Percentiles rank a stretch among this genome's conserved stretches.
These are phyloP conservation scores for Sphaerobolus stellatus DNA, from an alignment of 1,284 basidiomycete genomes.

Conservation along the genomic window DNA sequence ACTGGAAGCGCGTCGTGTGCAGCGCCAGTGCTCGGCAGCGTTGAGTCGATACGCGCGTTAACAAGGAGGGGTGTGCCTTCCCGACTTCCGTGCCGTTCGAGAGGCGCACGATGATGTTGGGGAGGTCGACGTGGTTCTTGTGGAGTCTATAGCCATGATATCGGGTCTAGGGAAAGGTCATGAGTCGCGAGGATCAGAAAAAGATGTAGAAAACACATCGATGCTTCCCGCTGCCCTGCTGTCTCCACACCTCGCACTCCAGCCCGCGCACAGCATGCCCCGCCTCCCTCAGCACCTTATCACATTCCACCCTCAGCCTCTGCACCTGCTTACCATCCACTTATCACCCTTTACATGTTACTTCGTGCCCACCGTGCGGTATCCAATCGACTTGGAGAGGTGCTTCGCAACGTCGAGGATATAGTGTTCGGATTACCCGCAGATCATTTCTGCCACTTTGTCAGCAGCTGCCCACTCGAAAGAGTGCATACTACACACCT, in stretches of 20 bases:
- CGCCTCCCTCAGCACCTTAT: slow-evolving; percentile 44
- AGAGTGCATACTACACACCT: too few relatives aligned
- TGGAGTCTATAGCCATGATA: slow-evolving; percentile 84
- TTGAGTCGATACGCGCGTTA: slow-evolving; percentile 89
- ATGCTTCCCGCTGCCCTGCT: slow-evolving; percentile 83
- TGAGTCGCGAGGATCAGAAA: too few relatives aligned
- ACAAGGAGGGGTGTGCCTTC: slow-evolving; percentile 83
- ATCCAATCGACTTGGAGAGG: slow-evolving; percentile 85
- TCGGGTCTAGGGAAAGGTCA: slow-evolving; percentile 80
- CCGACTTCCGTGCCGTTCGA: slow-evolving; percentile 75
- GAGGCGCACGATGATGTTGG: slow-evolving; percentile 87
- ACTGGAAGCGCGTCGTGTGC: slow-evolving; percentile 87
- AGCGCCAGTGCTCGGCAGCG: slow-evolving; percentile 78
- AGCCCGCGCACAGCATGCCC: slow-evolving; percentile 58
- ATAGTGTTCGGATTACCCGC: slow-evolving; percentile 63
- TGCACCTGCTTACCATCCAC: slow-evolving; percentile 75
- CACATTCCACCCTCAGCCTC: slow-evolving; percentile 60
- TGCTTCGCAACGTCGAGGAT: slow-evolving; percentile 62
- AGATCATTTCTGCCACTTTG: too few relatives aligned
- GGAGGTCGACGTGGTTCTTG: slow-evolving; percentile 87
- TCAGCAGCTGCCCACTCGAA: too few relatives aligned
- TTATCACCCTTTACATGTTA: slow-evolving; percentile 85
- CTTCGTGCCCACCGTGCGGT: slow-evolving; percentile 86
- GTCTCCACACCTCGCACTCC: slow-evolving; percentile 86
- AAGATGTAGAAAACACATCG: slow-evolving; percentile 47